These are phyloP conservation scores for Zarea fungicola DNA, from an alignment of 2,329 filamentous ascomycete genomes.

Conservation along the genomic window DNA sequence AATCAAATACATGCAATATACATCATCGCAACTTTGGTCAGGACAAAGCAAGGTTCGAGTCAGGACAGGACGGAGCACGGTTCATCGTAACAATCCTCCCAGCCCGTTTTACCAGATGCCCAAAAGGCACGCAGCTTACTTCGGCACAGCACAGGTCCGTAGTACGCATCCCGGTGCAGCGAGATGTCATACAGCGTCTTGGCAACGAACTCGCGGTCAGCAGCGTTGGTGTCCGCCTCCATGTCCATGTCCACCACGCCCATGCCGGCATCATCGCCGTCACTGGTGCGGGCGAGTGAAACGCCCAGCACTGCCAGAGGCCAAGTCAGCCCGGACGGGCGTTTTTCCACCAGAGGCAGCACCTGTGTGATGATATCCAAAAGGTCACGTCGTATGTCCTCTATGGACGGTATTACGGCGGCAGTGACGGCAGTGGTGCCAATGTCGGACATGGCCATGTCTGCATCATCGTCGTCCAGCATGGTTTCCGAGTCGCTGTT, in stretches of 20 bases:
- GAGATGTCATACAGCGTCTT: background rate
- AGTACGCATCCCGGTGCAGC: slow-evolving; percentile 6
- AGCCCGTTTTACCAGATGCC: slow-evolving; percentile 3
- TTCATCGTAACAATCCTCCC: slow-evolving; percentile 8
- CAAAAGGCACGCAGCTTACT: slow-evolving; percentile 1
- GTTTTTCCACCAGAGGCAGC: background rate
- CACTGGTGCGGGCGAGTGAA: background rate
- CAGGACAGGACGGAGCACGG: slow-evolving; percentile 4
- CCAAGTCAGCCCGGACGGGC: slow-evolving; percentile 1
- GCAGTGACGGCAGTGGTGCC: too few relatives aligned
- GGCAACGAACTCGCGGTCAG: background rate
- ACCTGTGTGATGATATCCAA: background rate
- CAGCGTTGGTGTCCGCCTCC: background rate
- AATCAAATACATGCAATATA: background rate
- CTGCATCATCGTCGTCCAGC: background rate
- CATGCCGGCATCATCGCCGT: too few relatives aligned
- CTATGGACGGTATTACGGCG: background rate
- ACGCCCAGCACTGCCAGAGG: slow-evolving; percentile 5
- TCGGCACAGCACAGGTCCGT: background rate
- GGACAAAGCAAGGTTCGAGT: too few relatives aligned
- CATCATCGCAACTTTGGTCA: background rate
- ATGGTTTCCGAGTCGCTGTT: background rate
- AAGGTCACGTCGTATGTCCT: background rate
- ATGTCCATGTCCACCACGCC: too few relatives aligned
- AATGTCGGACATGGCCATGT: background rate